Base-by-base conservation (phyloP, 2,329 filamentous ascomycete species). In the Trichocomaceae sp. region DNA sequence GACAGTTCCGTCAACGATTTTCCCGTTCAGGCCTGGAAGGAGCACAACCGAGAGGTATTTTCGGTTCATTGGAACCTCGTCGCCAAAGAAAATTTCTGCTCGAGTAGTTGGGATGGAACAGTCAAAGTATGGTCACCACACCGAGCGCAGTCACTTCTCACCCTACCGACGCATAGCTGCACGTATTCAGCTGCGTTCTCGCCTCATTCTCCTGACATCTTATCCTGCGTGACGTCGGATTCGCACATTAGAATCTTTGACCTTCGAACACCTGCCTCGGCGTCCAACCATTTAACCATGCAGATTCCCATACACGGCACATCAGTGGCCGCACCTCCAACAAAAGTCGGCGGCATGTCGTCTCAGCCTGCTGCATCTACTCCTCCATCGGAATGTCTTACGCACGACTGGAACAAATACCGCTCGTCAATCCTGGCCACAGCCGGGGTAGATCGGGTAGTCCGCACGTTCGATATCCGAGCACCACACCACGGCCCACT, bases 341-440 rank as follows among this genome's bases (percentile, higher is more conserved):
- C 65, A 3, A 64, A 64, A 22, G 66, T 69, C 3, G 71, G 69
- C 5, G 71, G 69, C 7, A 59, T 71, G 37, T 56, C 62, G 15
- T 57, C 63, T 3, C 67, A 70, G 31, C 67, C 67, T 0, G 67
- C 69, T 1, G 69, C 78, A 8, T 58, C 62, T 19, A 15, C 54
- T 47, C 77, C 83, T n/a, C 90, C 90, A 0, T 80, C 83, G 9
- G 93, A 99, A 76, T 83, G 89, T 37, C 80, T 99, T 31, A 96
- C 91, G 0, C 93, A 97, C 72, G 93, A 99, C 72, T 99, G 93
- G 93, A 99, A 99, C 76, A 99, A 99, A 73, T 99, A 99, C 74
- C 83, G 87, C 39, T 84, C 90, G 61, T 86, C 84, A 0, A 78
- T 96, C 23, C 77, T 99, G 53, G 93, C 93, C 0, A 90, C 90